Evolutionary conservation across 352 stramenopile species (phyloP), one percentile per base, ranked within the genome.

Genomic region (Phytophthora sansomeana): DNA sequence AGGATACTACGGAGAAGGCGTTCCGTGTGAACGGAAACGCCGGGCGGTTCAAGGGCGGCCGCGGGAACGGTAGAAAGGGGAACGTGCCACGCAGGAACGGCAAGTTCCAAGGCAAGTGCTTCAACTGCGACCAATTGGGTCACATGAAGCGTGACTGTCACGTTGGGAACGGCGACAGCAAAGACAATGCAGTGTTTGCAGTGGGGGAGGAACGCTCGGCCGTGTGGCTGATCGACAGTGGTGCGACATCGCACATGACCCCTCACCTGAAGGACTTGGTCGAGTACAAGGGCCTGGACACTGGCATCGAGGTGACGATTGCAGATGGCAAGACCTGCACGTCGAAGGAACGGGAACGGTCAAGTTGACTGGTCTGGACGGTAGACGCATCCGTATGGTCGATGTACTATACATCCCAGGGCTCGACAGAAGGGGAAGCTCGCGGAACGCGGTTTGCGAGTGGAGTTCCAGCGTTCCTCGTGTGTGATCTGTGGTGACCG

Each of bases 291-390:
- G 26, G 1, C 9, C 35, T 51, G n/a, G n/a, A 17, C 4, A 13
- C 48, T 5, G 42, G 41, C 24, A 38, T 65, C 36, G 50, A 66
- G 38, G 56, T 74, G 17, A 66, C 59, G 8, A 74, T 74, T 46
- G 60, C 60, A 7, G 53, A 74, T 26, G 21, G 58, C 13, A 64
- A 55, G 35, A 65, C 8, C 11, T 64, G 6, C 8, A 29, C 14
- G 66, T 59, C 7, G 41, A 10, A 8, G 57, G 65, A n/a, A 7
- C 24, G 21, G 66, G 66, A 49, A 48, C 43, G 17, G 55, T 65
- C 2, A 36, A 46, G 17, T 47, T 41, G 8, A 41, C 35, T 17
- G 35, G 35, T 4, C 35, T 41, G 10, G 8, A 41, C 8, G 14
- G 16, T 13, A 41, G 6, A 41, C 35, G 35, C 21, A 24, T 24